These are phyloP conservation scores for Salix dunnii DNA, from an alignment of 345 rosid genomes.

Conservation along the genomic window DNA sequence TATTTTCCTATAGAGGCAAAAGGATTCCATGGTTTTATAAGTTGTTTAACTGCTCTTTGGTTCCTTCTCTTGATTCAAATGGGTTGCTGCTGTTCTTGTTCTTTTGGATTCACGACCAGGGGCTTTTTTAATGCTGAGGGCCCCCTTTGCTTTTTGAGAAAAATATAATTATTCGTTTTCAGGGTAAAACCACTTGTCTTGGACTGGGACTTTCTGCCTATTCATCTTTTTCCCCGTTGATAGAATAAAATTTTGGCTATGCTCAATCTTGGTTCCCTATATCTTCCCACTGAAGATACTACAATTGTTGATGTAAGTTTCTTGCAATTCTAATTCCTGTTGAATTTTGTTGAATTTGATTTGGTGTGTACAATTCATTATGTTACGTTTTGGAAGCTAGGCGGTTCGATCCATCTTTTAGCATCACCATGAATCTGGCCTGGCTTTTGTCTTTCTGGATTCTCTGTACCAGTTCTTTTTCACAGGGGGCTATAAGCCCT, in stretches of 20 bases:
- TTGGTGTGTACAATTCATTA: not conserved
- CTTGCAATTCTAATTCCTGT: not conserved
- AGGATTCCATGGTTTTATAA: too few species aligned
- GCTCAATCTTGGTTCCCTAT: too few species aligned
- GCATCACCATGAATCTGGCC: slow-evolving; percentile 42
- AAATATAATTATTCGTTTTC: too few species aligned
- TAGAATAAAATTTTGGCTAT: not conserved
- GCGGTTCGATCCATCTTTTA: slow-evolving; percentile 26
- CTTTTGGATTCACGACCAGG: too few species aligned
- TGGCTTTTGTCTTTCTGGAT: slow-evolving; percentile 35
- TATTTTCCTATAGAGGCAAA: too few species aligned
- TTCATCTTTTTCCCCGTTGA: not conserved
- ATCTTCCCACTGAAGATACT: too few species aligned
- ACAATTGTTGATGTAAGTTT: not conserved
- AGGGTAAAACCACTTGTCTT: too few species aligned
- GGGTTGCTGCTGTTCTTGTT: too few species aligned
- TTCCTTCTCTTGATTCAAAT: too few species aligned
- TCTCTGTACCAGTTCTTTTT: slow-evolving; percentile 30
- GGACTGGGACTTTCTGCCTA: not conserved
- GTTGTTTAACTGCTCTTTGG: too few species aligned
- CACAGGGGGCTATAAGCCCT: slow-evolving; percentile 34
- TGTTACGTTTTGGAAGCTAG: slow-evolving; percentile 21
- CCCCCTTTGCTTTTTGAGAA: too few species aligned
- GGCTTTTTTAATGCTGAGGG: too few species aligned
- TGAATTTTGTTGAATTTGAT: not conserved